Conservation (phyloP, 1,284 basidiomycete genomes). For the Cryptococcus sp. region DNA sequence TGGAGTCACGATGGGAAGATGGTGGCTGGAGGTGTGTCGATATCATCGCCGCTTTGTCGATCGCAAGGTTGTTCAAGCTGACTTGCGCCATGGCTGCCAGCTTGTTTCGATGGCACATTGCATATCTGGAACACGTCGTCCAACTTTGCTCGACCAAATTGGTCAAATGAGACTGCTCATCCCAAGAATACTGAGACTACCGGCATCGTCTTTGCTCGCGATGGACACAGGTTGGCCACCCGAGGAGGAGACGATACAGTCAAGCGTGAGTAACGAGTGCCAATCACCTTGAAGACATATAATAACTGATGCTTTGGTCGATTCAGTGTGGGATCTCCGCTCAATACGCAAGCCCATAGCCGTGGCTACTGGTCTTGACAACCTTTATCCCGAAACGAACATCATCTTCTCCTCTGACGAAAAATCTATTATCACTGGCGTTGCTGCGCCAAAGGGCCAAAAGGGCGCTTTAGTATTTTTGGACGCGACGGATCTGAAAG, state of each 20-base stretch:
- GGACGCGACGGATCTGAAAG: slow-evolving; percentile 66
- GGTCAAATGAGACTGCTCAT: slow-evolving; percentile 83
- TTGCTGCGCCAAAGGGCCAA: slow-evolving; percentile 60
- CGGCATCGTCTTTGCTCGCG: slow-evolving; percentile 78
- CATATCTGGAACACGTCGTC: slow-evolving; percentile 91
- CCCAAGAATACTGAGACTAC: slow-evolving; percentile 78
- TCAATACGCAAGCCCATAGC: slow-evolving; percentile 82
- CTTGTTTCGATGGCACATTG: slow-evolving; percentile 84
- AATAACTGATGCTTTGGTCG: slow-evolving; percentile 21
- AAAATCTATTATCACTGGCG: slow-evolving; percentile 78
- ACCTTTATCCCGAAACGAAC: slow-evolving; percentile 85
- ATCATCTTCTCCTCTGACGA: slow-evolving; percentile 92
- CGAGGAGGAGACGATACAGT: slow-evolving; percentile 91
- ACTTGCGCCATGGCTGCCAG: slow-evolving; percentile 52
- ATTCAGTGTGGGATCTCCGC: slow-evolving; percentile 87
- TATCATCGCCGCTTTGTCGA: background rate
- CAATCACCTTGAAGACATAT: background rate
- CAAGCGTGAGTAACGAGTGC: slow-evolving; percentile 68
- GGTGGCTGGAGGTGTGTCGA: slow-evolving; percentile 75
- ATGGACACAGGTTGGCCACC: slow-evolving; percentile 76
- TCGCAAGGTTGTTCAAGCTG: slow-evolving; percentile 3
- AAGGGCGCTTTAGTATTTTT: slow-evolving; percentile 75
- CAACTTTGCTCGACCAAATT: slow-evolving; percentile 86
- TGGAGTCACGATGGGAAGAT: slow-evolving; percentile 82
- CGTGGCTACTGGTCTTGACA: slow-evolving; percentile 64